Evolutionary conservation across 257 asterid genomes (phyloP), one percentile per base, ranked within the genome.

Genomic region (Schizonepeta tenuifolia): DNA sequence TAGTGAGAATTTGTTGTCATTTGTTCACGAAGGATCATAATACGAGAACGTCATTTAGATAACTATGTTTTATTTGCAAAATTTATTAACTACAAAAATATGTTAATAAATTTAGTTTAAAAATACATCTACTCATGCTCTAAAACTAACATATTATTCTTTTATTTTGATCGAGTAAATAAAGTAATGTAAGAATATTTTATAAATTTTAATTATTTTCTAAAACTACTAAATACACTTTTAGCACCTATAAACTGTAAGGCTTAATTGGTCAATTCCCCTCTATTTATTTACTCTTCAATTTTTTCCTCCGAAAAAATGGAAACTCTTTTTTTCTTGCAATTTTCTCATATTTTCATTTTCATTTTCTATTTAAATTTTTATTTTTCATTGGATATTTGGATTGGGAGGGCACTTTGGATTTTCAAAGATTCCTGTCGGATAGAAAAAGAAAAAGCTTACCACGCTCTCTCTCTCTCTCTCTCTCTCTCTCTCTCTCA

Each of bases 371-470:
- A 31, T 15, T 59, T 58, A 12, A 5, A 10, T 12, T 2, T 5
- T 7, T 51, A n/a, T 56, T 38, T 71, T 17, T 20, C 13, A 54
- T 28, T 50, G 15, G n/a, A n/a, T n/a, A n/a, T n/a, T n/a, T n/a
- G n/a, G 33, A 53, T 67, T 44, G n/a, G 60, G 74, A 70, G 74
- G 73, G 36, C 75, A 41, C 75, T 79, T 87, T 83, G 53, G 85
- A 86, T 80, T 84, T 85, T 84, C 74, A 87, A 89, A 89, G 93
- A 89, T 89, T 91, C 92, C 77, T 84, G 91, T 84, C 84, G 75
- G 83, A 81, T 75, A 22, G 18, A 56, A 56, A 56, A 81, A 84
- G 90, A 82, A 84, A 91, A 91, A 84, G 96, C 77, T 51, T 2
- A 85, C 71, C 91, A 82, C 86, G 84, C 92, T 72, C 55, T 73